Conservation (phyloP, 768 basidiomycete genomes). For the Sarcomyxa edulis region DNA sequence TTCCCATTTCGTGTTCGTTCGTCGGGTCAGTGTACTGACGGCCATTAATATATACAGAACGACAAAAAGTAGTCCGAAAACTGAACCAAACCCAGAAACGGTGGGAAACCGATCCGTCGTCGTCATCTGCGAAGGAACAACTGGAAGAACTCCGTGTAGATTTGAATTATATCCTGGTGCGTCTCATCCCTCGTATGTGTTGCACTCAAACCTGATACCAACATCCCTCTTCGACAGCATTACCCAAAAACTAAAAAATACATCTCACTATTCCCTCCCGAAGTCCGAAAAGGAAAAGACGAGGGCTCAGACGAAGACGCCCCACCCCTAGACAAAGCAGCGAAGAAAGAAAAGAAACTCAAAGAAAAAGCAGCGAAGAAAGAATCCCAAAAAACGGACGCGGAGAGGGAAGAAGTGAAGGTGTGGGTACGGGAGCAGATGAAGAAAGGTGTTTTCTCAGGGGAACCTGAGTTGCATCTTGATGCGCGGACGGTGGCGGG, state of each 20-base stretch:
- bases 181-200: conserved; percentile 5
- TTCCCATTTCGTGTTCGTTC: no score
- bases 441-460: conserved; percentile 49
- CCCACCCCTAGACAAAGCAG: conserved; percentile 17
- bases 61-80: conserved; percentile 80
- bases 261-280: conserved; percentile 83
- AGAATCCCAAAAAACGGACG: conserved; percentile 34
- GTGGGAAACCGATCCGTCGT: conserved; percentile 29
- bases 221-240: conserved; percentile 41
- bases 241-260: conserved; percentile 87
- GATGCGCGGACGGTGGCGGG: conserved; percentile 9
- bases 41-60: conserved; percentile 60
- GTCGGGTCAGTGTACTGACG: background rate
- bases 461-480: conserved; percentile 52
- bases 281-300: conserved; percentile 42
- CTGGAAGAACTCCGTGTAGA: conserved; percentile 73
- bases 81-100: conserved; percentile 63
- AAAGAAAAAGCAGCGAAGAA: conserved; percentile 36
- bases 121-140: conserved; percentile 27
- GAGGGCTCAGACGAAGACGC: conserved; percentile 21
- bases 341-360: conserved; percentile 37
- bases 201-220: background rate
- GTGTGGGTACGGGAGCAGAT: conserved; percentile 55
- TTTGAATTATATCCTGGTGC: conserved; percentile 84
- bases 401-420: conserved; percentile 54